Percentiles rank a stretch among this genome's conserved stretches.
Conservation (phyloP, 345 rosid genomes). For the Dovyalis caffra region DNA sequence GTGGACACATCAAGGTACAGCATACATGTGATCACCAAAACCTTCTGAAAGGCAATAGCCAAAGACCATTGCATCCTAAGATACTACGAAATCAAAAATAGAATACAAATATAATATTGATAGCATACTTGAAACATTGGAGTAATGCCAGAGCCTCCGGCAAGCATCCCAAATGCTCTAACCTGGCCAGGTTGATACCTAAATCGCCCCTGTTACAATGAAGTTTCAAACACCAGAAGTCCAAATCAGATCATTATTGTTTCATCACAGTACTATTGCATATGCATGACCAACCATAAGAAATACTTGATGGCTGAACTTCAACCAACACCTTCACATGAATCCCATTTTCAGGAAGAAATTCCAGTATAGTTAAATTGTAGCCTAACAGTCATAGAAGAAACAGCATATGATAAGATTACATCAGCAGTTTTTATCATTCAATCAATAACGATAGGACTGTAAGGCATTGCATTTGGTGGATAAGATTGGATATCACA, state of each 20-base stretch:
- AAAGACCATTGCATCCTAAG: not conserved
- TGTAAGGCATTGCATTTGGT: too few relatives aligned
- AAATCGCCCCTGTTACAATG: conserved; percentile 74
- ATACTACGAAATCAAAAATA: conserved; percentile 4
- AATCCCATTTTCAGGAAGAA: too few relatives aligned
- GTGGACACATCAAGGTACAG: conserved; percentile 15
- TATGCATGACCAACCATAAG: too few relatives aligned
- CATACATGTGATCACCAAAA: conserved; percentile 1
- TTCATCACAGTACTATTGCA: not conserved
- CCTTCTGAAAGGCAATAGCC: not conserved
- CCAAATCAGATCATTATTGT: not conserved
- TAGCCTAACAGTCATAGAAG: not conserved
- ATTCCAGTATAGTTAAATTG: not conserved
- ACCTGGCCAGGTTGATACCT: conserved; percentile 82
- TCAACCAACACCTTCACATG: not conserved
- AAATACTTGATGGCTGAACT: not conserved
- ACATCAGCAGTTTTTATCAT: too few relatives aligned
- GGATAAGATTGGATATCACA: not conserved
- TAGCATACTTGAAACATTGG: conserved; percentile 93
- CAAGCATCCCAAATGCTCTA: conserved; percentile 96
- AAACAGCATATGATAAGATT: too few relatives aligned
- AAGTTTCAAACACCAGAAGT: not conserved
- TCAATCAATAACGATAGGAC: too few relatives aligned
- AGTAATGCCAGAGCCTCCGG: conserved; percentile 99
- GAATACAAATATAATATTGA: not conserved